Conservation (phyloP, 164 flowering plant species). For the Stephania yunnanensis region DNA sequence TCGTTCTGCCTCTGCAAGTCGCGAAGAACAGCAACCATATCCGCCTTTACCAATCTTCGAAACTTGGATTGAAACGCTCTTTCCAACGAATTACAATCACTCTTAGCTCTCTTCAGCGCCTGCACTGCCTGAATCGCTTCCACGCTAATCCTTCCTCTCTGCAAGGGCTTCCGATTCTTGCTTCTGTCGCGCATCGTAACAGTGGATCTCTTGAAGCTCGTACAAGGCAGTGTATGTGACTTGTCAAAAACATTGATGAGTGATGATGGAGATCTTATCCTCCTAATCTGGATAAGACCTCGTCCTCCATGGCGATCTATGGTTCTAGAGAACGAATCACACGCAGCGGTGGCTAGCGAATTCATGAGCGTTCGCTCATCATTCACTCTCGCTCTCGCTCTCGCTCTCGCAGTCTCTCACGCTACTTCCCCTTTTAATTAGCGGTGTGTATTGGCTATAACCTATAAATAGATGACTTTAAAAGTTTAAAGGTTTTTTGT, state of each 20-base stretch:
- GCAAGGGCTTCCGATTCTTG: constrained; percentile 70
- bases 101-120: constrained; percentile 50
- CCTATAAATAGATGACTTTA: too few relatives aligned
- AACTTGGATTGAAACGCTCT: constrained; percentile 34
- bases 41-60: constrained; percentile 51
- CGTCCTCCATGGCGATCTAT: constrained; percentile 2
- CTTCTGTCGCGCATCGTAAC: constrained; percentile 55
- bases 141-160: constrained; percentile 65
- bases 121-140: constrained; percentile 79
- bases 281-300: neutral
- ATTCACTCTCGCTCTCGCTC: neutral
- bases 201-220: constrained; percentile 1
- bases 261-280: neutral
- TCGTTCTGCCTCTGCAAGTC: constrained; percentile 72
- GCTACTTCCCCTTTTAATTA: too few relatives aligned
- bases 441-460: too few relatives aligned
- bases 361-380: constrained; percentile 3
- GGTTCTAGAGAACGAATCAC: constrained; percentile 7
- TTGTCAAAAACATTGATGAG: neutral
- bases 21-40: constrained; percentile 66
- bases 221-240: neutral
- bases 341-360: neutral
- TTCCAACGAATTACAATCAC: constrained; percentile 19
- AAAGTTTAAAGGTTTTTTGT: too few relatives aligned
- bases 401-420: neutral